Evolutionary conservation across 2,329 filamentous ascomycete genomes (phyloP).

Genomic region (Sclerotinia spermophila): DNA sequence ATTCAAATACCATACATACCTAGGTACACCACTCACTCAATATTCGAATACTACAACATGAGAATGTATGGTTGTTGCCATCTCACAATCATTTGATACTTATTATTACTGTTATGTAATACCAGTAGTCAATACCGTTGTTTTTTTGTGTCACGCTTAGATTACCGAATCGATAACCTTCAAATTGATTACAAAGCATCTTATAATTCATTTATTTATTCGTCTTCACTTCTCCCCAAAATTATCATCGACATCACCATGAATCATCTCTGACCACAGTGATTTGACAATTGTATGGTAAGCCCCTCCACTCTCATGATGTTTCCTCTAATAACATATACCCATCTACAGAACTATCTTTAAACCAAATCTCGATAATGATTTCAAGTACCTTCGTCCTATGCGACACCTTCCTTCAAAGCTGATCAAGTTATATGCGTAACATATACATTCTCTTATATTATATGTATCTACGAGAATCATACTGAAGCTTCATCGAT

Average conservation of each 20-base stretch:
- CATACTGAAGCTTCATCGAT: background rate
- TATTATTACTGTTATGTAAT: no score
- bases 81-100: background rate
- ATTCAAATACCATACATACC: background rate
- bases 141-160: background rate
- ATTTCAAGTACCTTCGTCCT: no score
- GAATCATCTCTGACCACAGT: background rate
- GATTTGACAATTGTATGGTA: background rate
- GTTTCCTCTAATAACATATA: background rate
- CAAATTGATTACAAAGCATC: background rate
- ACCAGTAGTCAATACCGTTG: background rate
- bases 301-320: background rate
- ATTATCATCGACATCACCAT: background rate
- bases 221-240: background rate
- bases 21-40: background rate
- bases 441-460: background rate
- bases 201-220: constrained; percentile 1
- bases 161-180: background rate
- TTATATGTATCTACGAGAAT: background rate
- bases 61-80: background rate
- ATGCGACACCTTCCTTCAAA: background rate
- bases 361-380: background rate
- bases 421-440: background rate
- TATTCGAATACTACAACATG: background rate
- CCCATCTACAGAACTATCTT: background rate